phyloP scores from a whole-genome alignment of 2,329 filamentous ascomycete genomes.

The Nemania sp. region DNA sequence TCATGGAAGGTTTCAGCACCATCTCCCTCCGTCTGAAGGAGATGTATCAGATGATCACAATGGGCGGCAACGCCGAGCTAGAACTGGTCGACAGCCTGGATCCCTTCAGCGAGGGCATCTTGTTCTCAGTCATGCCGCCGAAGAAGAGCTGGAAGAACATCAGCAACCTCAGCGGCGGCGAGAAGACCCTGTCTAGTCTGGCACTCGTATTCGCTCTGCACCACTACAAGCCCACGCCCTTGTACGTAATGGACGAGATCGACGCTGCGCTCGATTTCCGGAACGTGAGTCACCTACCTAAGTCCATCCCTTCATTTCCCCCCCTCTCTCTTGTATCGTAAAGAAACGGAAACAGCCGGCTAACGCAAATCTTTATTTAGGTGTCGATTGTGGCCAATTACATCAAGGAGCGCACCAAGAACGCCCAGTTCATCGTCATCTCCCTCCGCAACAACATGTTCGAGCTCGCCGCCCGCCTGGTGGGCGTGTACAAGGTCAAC shows the following conservation, averaged over 20 bases:
- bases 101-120: conserved; percentile 93
- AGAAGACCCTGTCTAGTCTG: conserved; percentile 93
- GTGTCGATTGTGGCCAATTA: conserved; percentile 98
- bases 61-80: conserved; percentile 97
- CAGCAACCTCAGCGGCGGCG: conserved; percentile 89
- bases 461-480: conserved; percentile 90
- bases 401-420: conserved; percentile 99
- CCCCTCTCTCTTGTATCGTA: neutral
- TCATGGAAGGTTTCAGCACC: conserved; percentile 95
- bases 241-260: conserved; percentile 99
- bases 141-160: conserved; percentile 99
- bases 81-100: conserved; percentile 96
- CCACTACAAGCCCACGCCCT: conserved; percentile 94
- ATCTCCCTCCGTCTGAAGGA: conserved; percentile 96
- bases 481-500: conserved; percentile 99
- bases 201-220: conserved; percentile 97
- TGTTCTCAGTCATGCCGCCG: conserved; percentile 98
- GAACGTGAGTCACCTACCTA: conserved; percentile 70
- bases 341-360: neutral
- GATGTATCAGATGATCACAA: conserved; percentile 99
- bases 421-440: conserved; percentile 98
- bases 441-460: conserved; percentile 99
- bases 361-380: conserved; percentile 48
- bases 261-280: conserved; percentile 96
- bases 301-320: neutral